Base-by-base conservation (phyloP, 371 early-diverging fungal genomes). In the Lichtheimia ornata region DNA sequence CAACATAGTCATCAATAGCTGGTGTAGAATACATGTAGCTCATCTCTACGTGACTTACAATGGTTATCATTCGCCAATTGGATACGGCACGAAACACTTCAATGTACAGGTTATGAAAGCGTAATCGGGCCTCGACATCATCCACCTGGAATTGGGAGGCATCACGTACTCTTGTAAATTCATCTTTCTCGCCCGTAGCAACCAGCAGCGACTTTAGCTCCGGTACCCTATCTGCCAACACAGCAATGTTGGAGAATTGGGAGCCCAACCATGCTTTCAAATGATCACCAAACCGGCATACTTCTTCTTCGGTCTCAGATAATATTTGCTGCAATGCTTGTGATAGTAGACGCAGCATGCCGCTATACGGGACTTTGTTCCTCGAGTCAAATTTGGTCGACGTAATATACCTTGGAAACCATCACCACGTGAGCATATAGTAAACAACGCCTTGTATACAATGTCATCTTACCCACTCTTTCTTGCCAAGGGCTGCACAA, bases 291-390 rank as follows among this genome's bases (percentile, higher is more conserved):
- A 79, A 74, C 5, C 45, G 30, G 28, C 70, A 65, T 30, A 68
- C 74, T 18, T 76, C 74, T 9, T 74, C 77, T 49, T 70, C 72
- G 0, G 79, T 69, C 54, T 79, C 76, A 5, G 76, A 74, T 28
- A 79, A 56, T 20, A 79, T 72, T 49, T 79, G 79, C 28, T 76
- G 76, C 20, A 79, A 35, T 6, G 74, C 71, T 55, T 76, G 76
- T 13, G 79, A 79, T 18, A 79, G 53, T 13, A 67, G 73, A 24
- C 69, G 71, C 12, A 76, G 53, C 9, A 79, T 70, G 35, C 74
- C 69, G 15, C 72, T 70, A 51, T 76, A 79, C 20, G 79, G 79
- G 20, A 64, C 62, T 50, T 69, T 67, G 24, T 76, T 74, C 30
- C 79, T 59, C 11, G 67, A 63, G 25, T 79, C 80, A 50, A 74